Conservation (phyloP, 306 rosid genomes). For the Vigna hirtella region DNA sequence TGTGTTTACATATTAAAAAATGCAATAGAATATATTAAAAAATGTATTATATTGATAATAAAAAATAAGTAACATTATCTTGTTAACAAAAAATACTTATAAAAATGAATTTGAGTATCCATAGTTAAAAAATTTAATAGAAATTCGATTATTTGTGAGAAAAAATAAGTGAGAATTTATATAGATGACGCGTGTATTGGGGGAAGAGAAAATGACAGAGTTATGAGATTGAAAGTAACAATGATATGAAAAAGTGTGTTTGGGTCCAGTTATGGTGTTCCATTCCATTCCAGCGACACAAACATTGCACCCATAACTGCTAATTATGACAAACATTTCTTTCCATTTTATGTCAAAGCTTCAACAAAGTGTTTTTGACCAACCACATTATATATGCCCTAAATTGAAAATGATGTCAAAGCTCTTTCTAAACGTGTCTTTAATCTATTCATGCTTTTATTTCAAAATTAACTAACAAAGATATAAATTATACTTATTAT, state of each 20-base stretch:
- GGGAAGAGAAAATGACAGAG: not conserved
- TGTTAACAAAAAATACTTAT: too few species aligned
- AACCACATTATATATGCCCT: not conserved
- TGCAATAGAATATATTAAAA: too few species aligned
- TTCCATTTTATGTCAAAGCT: constrained; percentile 23
- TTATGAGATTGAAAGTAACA: not conserved
- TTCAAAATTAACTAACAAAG: too few species aligned
- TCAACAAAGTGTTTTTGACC: constrained; percentile 34
- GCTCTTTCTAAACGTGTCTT: not conserved
- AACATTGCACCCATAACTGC: constrained; percentile 47
- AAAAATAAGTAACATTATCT: too few species aligned
- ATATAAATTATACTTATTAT: too few species aligned
- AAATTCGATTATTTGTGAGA: not conserved
- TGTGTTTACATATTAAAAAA: too few species aligned
- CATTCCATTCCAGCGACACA: constrained; percentile 38
- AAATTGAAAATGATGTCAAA: not conserved
- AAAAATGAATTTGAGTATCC: too few species aligned
- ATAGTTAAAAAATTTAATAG: too few species aligned
- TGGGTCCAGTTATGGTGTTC: constrained; percentile 35
- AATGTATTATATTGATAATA: too few species aligned
- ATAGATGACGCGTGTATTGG: not conserved
- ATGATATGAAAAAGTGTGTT: constrained; percentile 19
- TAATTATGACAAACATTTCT: constrained; percentile 39
- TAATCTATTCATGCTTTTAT: not conserved
- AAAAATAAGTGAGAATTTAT: not conserved